Base-by-base conservation (phyloP, 2,329 filamentous ascomycete species). In the Helminthosporium solani region DNA sequence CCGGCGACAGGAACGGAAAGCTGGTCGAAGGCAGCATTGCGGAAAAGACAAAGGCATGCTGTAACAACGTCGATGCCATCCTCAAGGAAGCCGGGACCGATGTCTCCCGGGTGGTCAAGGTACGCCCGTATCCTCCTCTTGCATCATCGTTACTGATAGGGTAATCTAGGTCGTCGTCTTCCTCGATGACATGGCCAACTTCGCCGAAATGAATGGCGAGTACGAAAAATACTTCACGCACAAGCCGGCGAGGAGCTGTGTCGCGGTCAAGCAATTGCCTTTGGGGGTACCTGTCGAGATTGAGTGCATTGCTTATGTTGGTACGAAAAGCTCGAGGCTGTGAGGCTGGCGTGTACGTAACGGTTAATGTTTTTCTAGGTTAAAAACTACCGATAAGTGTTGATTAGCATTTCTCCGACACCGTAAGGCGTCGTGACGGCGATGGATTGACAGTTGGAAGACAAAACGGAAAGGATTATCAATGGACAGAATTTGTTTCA, bases 221-320 rank as follows among this genome's bases (percentile, higher is more conserved):
- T 95, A 94, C 71, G 86, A 85, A 71, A 85, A 90, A 73, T 90
- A 85, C 79, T 91, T 88, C 73, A 60, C 79, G 49, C 85, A 89
- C 75, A 91, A 90, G 80, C 90, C 90, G 16, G 87, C 88, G n/a
- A 81, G 89, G 58, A 90, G 86, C 74, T 96, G 90, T 68, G 89
- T 96, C 43, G 90, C 90, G 4, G 91, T 95, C 55, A 91, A 94
- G 79, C 84, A 88, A 60, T 80, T 96, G 54, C 90, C 90, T 50
- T 90, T 91, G 79, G 84, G 85, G 46, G 90, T 90, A 33, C 85
- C 90, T 49, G 84, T 96, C 19, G 90, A 95, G 79, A 94, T 96
- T 67, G 90, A 96, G 79, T 88, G 84, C 68, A 87, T 94, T 76
- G 90, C 90, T 51, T 71, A 82, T 47, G 57, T 54, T 40, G 70